Base-by-base conservation (phyloP, 2,329 filamentous ascomycete species). In the Fusarium annulatum region DNA sequence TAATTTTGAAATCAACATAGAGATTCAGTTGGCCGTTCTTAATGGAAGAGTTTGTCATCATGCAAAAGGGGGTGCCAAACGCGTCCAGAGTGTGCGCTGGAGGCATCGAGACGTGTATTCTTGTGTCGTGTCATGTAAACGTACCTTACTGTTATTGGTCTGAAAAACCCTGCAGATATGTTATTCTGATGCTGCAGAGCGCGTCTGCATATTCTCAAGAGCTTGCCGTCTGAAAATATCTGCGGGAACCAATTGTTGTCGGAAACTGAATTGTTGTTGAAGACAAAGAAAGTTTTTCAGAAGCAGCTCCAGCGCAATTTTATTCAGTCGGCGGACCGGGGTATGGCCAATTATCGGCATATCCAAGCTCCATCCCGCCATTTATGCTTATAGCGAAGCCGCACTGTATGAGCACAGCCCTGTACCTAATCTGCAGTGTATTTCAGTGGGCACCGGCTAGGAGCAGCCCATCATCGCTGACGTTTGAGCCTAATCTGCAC, bases 21-120 rank as follows among this genome's bases (percentile, higher is more conserved):
- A 78, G 77, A 83, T 89, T 91, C 87, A 87, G 89, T 88, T 89
- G 88, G 88, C 88, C 88, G 88, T 90, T 90, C 88, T 90, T 90
- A 89, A 88, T 84, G 85, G 79, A 82, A 88, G 84, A 79, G 75
- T 84, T 69, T 84, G 82, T 90, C 88, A 91, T 91, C 88, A 89
- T 83, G 51, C 56, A 67, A 59, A 45, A 56, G 30, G 61, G 51
- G 72, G 33, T 33, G 61, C 48, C 63, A 61, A 63, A 33, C 51
- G 49, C 48, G 56, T 60, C 59, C 30, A 42, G 49, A 39, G 34
- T 34, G 59, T 55, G 74, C 59, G 61, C 63, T 62, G 48, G 56
- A 70, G 73, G 56, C 74, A 76, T 62, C 48, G 55, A 56, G 46
- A 46, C 48, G 63, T 52, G 46, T 43, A 41, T 53, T n/a, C 21